A percentile compares a stretch with the other conserved stretches of the same genome.
phyloP scores from a whole-genome alignment of 208 protist species.

The Leishmania lainsoni region DNA sequence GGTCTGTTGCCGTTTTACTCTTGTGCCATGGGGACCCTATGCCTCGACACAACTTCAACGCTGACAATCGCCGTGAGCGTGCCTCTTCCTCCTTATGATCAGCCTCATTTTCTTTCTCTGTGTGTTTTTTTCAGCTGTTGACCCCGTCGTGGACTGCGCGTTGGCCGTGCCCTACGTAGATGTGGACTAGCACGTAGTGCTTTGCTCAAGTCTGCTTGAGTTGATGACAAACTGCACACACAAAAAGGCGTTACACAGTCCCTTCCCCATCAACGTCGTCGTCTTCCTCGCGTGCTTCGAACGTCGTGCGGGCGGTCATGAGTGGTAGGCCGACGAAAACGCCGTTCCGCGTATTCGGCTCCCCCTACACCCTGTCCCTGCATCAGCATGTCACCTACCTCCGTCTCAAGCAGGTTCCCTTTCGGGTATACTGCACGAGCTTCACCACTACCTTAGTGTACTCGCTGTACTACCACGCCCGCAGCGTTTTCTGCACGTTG shows the following conservation, averaged over 20 bases:
- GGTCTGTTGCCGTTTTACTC: background rate
- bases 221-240: background rate
- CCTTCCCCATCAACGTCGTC: background rate
- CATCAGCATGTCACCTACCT: slow-evolving; percentile 88
- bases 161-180: background rate
- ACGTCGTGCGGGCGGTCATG: slow-evolving; percentile 1
- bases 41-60: background rate
- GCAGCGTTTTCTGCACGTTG: slow-evolving; percentile 65
- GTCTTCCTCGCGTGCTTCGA: background rate
- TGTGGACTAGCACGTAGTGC: background rate
- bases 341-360: slow-evolving; percentile 81
- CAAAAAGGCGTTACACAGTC: background rate
- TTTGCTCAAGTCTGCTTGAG: background rate
- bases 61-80: background rate
- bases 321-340: background rate
- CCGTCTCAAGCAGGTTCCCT: slow-evolving; percentile 78
- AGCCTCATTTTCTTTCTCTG: background rate
- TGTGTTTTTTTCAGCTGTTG: background rate
- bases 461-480: slow-evolving; percentile 60
- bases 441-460: slow-evolving; percentile 77
- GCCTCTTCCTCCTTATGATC: background rate
- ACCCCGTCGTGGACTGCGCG: no score
- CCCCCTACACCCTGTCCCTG: slow-evolving; percentile 67
- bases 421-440: slow-evolving; percentile 84
- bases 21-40: background rate